These are phyloP conservation scores for Pythium pyrilobum DNA, from an alignment of 352 stramenopile species.

Conservation along the genomic window DNA sequence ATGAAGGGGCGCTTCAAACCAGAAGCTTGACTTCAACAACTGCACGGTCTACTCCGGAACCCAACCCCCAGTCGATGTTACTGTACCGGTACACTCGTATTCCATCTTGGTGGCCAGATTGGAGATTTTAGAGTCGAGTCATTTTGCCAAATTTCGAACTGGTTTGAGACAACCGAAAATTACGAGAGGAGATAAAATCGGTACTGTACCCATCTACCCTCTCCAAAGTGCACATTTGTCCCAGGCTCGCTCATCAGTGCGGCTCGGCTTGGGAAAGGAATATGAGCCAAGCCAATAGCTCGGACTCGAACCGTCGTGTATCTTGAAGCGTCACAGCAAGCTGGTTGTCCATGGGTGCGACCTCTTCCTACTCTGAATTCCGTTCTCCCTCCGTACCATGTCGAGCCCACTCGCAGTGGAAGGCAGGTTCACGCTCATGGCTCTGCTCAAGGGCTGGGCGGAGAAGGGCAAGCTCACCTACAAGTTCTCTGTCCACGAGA, in stretches of 20 bases:
- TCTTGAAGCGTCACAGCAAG: slow-evolving; percentile 17
- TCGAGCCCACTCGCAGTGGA: slow-evolving; percentile 26
- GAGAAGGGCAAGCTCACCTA: slow-evolving; percentile 40
- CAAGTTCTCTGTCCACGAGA: slow-evolving; percentile 49
- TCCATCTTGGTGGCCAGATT: too few species aligned
- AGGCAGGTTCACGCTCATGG: slow-evolving; percentile 32
- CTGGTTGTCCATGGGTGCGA: too few species aligned
- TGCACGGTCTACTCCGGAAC: neutral
- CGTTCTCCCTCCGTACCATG: slow-evolving; percentile 8
- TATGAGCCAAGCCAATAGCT: too few species aligned
- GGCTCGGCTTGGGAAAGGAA: neutral
- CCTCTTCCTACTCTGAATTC: neutral
- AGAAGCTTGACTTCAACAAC: slow-evolving; percentile 13
- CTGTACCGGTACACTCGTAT: too few species aligned
- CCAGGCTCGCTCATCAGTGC: neutral
- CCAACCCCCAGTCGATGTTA: neutral
- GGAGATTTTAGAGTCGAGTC: too few species aligned
- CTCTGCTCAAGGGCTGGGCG: slow-evolving; percentile 38
- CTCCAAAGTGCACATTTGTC: neutral
- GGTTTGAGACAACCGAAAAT: slow-evolving; percentile 13
- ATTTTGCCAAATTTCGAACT: slow-evolving; percentile 16
- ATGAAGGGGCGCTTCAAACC: slow-evolving; percentile 12
- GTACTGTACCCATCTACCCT: neutral
- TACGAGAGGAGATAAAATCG: slow-evolving; percentile 1
- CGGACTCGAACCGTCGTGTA: neutral